Percentiles rank a stretch among this genome's conserved stretches.
Evolutionary conservation across 2,329 filamentous ascomycete species (phyloP).

Genomic region (Fusarium sp.): DNA sequence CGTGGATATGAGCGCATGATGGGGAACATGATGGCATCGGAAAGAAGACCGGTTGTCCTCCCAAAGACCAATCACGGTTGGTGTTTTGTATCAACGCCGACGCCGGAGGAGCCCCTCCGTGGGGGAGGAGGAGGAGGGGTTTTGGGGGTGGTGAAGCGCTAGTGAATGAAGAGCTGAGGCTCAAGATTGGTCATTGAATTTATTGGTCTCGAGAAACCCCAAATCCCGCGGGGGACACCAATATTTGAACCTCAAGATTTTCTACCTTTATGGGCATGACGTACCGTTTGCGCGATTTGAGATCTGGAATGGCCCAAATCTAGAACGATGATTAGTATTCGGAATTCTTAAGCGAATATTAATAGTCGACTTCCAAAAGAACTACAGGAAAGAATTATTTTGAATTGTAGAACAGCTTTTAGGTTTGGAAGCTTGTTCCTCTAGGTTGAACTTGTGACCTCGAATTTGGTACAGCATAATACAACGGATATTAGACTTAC

Average conservation of each 20-base stretch:
- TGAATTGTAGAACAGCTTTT: too few species aligned
- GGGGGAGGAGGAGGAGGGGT: conserved; percentile 28
- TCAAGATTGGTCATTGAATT: conserved; percentile 5
- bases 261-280: not conserved
- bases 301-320: too few species aligned
- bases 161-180: not conserved
- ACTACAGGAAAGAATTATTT: too few species aligned
- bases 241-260: conserved; percentile 1
- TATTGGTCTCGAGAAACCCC: conserved; percentile 5
- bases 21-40: conserved; percentile 33
- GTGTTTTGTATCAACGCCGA: not conserved
- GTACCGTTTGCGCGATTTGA: not conserved
- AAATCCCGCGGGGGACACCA: conserved; percentile 38
- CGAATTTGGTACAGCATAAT: too few species aligned
- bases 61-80: not conserved
- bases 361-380: too few species aligned
- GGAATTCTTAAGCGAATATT: too few species aligned
- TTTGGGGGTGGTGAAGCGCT: conserved; percentile 24
- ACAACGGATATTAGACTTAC: too few species aligned
- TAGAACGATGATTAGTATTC: too few species aligned
- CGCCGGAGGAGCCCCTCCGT: conserved; percentile 39
- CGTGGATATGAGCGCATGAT: conserved; percentile 38
- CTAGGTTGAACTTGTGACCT: too few species aligned
- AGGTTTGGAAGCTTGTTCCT: too few species aligned
- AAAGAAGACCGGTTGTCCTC: conserved; percentile 41